A percentile compares a stretch with the other conserved stretches of the same genome.
These are phyloP conservation scores for Trichoderma hamatum DNA, from an alignment of 2,329 filamentous ascomycete species.

Conservation along the genomic window DNA sequence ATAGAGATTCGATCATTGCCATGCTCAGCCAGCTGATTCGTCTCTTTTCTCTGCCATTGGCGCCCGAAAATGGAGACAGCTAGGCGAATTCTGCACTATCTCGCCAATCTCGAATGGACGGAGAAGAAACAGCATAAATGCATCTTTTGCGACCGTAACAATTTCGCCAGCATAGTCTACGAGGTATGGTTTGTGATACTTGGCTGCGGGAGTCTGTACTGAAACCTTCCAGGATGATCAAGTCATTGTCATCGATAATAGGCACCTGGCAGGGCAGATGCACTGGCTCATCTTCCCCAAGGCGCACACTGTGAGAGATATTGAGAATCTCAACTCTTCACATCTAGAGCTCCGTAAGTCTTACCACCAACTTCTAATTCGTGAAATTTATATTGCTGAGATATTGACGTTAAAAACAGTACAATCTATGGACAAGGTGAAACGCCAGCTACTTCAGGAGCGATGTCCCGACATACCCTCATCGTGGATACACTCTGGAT, in stretches of 20 bases:
- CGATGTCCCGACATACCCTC: neutral
- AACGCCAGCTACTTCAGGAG: neutral
- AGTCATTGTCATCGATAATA: neutral
- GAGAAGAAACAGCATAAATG: neutral
- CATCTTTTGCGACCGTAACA: neutral
- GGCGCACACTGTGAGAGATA: neutral
- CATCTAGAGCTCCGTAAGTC: neutral
- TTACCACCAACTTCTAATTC: neutral
- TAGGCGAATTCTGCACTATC: neutral
- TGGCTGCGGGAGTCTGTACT: neutral
- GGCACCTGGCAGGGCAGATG: neutral
- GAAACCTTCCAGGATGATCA: neutral
- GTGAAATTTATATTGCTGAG: no score
- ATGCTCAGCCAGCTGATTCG: neutral
- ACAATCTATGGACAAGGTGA: neutral
- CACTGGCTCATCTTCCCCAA: constrained; percentile 20
- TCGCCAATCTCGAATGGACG: constrained; percentile 3
- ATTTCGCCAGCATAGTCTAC: neutral
- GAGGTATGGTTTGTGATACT: neutral
- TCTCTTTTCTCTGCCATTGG: neutral
- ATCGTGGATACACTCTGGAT: constrained; percentile 4
- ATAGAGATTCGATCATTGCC: neutral
- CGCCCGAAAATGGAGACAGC: neutral
- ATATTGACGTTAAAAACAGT: neutral
- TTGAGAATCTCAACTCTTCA: neutral